phyloP scores from a whole-genome alignment of 2,329 filamentous ascomycete genomes.

The Dactylella cylindrospora region DNA sequence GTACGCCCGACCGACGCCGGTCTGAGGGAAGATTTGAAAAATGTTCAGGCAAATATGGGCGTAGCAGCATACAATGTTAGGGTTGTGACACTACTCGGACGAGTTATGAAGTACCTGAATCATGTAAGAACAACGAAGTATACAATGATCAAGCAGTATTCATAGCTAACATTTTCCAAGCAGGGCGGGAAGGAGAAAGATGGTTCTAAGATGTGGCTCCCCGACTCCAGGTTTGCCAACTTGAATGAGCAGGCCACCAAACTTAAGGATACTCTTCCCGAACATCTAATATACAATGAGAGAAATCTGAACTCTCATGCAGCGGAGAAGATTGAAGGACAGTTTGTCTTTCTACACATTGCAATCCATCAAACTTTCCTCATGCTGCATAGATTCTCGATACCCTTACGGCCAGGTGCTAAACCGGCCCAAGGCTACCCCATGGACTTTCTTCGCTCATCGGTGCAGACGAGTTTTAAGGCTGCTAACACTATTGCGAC shows the following conservation, averaged over 20 bases:
- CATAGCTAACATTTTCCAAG: conserved; percentile 7
- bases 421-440: conserved; percentile 63
- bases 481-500: conserved; percentile 85
- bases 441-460: conserved; percentile 73
- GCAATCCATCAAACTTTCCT: conserved; percentile 84
- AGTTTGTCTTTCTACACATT: conserved; percentile 90
- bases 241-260: conserved; percentile 71
- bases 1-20: conserved; percentile 64
- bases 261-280: conserved; percentile 69
- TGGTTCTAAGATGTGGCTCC: conserved; percentile 74
- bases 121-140: conserved; percentile 54
- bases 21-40: conserved; percentile 56
- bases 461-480: conserved; percentile 73
- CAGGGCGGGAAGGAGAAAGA: conserved; percentile 77
- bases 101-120: conserved; percentile 85
- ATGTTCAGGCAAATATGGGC: conserved; percentile 83
- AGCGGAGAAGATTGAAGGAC: conserved; percentile 81
- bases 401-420: conserved; percentile 64
- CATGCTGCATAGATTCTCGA: conserved; percentile 84
- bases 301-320: conserved; percentile 85
- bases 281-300: conserved; percentile 69
- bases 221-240: conserved; percentile 71
- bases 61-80: conserved; percentile 88
- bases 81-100: conserved; percentile 83
- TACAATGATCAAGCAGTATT: neutral